These are phyloP conservation scores for Penicillium capsulatum DNA, from an alignment of 2,329 filamentous ascomycete species.

Conservation along the genomic window DNA sequence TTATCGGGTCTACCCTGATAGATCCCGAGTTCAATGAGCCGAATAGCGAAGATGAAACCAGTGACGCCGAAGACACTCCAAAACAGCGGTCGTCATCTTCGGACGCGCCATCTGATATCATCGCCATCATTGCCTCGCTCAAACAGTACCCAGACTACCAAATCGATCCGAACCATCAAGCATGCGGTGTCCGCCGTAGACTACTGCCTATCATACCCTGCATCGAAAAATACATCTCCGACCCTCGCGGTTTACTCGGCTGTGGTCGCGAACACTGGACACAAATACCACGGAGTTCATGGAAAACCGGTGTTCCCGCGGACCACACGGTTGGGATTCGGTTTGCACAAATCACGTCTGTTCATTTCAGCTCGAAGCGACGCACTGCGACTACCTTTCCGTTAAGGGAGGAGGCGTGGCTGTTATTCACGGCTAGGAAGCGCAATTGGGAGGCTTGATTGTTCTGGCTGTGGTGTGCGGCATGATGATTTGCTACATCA, in stretches of 20 bases:
- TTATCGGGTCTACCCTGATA: conserved; percentile 39
- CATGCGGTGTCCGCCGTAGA: conserved; percentile 42
- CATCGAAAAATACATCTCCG: conserved; percentile 36
- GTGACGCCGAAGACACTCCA: not conserved
- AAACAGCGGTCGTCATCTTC: not conserved
- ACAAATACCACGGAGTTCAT: conserved; percentile 11
- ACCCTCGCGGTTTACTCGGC: conserved; percentile 31
- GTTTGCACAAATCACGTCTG: conserved; percentile 22
- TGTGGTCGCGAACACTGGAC: conserved; percentile 18
- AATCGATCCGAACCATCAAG: conserved; percentile 39
- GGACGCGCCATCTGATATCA: conserved; percentile 28
- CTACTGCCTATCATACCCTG: conserved; percentile 38
- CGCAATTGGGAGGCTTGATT: conserved; percentile 34
- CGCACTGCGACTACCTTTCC: conserved; percentile 10
- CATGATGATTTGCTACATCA: not conserved
- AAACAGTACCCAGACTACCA: conserved; percentile 43
- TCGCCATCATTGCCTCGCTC: conserved; percentile 34
- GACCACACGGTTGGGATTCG: conserved; percentile 24
- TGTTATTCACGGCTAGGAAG: conserved; percentile 36
- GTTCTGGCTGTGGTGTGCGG: not conserved
- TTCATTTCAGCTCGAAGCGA: conserved; percentile 15
- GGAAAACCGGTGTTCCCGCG: conserved; percentile 18
- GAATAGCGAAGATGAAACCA: conserved; percentile 4
- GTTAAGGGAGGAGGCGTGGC: conserved; percentile 30
- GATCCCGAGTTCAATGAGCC: conserved; percentile 31